Evolutionary conservation across 2,329 filamentous ascomycete genomes (phyloP).

Genomic region (Magnaporthales sp.): DNA sequence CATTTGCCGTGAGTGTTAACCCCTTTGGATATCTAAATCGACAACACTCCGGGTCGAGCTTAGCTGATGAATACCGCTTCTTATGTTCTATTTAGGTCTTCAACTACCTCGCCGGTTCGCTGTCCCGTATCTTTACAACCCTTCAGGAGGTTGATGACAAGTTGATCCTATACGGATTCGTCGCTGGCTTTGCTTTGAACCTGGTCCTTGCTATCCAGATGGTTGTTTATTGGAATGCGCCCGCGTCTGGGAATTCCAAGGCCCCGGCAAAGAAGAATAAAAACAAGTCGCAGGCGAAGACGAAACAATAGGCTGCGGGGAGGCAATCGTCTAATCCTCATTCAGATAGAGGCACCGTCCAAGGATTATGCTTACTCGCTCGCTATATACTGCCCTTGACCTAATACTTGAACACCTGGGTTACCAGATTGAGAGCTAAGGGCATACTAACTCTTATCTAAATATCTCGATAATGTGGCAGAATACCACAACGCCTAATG

Average conservation of each 20-base stretch:
- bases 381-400: neutral
- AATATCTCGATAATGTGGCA: neutral
- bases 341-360: neutral
- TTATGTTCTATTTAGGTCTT: slow-evolving; percentile 60
- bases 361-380: neutral
- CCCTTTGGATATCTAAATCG: neutral
- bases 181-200: slow-evolving; percentile 88
- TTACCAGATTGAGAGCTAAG: no score
- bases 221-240: slow-evolving; percentile 89
- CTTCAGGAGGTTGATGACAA: slow-evolving; percentile 96
- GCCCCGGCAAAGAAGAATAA: slow-evolving; percentile 29
- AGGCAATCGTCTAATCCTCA: neutral
- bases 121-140: slow-evolving; percentile 95
- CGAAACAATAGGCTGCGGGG: neutral
- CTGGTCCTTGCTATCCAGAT: slow-evolving; percentile 80
- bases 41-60: neutral
- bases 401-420: neutral
- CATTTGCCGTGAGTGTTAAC: slow-evolving; percentile 62
- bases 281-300: slow-evolving; percentile 16
- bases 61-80: neutral
- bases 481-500: neutral
- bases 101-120: slow-evolving; percentile 90
- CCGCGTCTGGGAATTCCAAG: slow-evolving; percentile 14
- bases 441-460: neutral
- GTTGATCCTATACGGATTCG: slow-evolving; percentile 88